Evolutionary conservation across 345 rosid genomes (phyloP).

Genomic region (Eucalyptus marginata): DNA sequence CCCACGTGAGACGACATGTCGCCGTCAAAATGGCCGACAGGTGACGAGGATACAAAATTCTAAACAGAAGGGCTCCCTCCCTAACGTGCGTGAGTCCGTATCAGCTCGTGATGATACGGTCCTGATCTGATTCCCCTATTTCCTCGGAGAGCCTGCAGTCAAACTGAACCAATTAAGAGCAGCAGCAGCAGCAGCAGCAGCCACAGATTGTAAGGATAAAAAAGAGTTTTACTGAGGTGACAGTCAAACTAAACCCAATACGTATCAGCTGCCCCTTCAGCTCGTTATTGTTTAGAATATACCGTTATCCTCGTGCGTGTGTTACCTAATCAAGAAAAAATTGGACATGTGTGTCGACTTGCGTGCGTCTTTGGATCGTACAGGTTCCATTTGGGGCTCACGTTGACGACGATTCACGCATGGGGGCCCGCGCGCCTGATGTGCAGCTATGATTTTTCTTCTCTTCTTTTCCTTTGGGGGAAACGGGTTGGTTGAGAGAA

Average conservation of each 20-base stretch:
- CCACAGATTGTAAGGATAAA: no score
- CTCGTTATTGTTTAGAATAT: no score
- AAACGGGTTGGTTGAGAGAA: neutral
- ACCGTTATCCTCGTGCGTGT: no score
- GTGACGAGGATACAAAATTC: neutral
- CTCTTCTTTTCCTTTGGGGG: accelerated
- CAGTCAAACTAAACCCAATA: no score
- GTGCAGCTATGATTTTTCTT: neutral
- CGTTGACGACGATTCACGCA: neutral
- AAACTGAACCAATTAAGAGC: neutral
- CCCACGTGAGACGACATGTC: neutral
- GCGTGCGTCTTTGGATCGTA: neutral
- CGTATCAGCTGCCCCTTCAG: no score
- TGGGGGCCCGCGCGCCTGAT: neutral
- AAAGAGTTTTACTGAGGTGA: no score
- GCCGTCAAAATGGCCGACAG: neutral
- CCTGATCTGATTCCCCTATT: neutral
- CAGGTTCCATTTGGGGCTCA: neutral
- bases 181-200: neutral
- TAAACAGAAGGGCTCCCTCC: neutral
- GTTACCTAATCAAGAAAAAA: neutral
- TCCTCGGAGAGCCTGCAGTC: neutral
- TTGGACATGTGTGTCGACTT: neutral
- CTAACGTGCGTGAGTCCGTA: neutral
- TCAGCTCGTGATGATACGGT: neutral